Percentiles rank a stretch among this genome's conserved stretches.
phyloP scores from a whole-genome alignment of 129 eudicot genomes.

The Saposhnikovia divaricata region DNA sequence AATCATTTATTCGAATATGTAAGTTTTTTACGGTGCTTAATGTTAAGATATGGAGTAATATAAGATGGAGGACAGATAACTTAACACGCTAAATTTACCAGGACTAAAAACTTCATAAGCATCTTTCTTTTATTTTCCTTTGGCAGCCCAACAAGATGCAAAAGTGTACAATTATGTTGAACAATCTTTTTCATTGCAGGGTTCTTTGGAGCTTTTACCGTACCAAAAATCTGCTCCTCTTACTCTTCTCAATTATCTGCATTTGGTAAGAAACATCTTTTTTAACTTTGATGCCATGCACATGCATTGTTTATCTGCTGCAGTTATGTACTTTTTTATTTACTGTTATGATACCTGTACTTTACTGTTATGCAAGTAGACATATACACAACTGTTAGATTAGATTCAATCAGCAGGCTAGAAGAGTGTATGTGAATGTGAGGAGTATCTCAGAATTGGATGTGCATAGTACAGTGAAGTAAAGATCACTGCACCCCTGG shows the following conservation, averaged over 20 bases:
- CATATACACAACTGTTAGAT: background rate
- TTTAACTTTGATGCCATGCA: background rate
- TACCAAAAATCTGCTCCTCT: slow-evolving; percentile 78
- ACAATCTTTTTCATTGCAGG: slow-evolving; percentile 31
- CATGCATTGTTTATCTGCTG: background rate
- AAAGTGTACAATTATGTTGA: slow-evolving; percentile 1
- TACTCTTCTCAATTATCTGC: slow-evolving; percentile 69
- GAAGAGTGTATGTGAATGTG: background rate
- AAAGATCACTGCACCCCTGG: background rate
- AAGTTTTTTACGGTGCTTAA: background rate
- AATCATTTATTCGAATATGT: background rate
- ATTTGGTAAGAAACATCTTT: slow-evolving; percentile 41
- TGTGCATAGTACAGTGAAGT: background rate
- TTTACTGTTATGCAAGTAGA: background rate
- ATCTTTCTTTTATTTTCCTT: background rate
- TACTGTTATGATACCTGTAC: background rate
- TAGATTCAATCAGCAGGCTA: background rate
- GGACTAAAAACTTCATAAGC: background rate
- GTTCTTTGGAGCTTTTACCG: slow-evolving; percentile 76
- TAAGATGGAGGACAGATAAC: too few species aligned
- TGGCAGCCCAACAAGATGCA: background rate
- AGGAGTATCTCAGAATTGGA: background rate
- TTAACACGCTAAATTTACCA: background rate
- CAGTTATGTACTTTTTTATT: background rate
- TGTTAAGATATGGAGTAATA: too few species aligned